Evolutionary conservation across 129 eudicot genomes (phyloP).

Genomic region (Flaveria bidentis): DNA sequence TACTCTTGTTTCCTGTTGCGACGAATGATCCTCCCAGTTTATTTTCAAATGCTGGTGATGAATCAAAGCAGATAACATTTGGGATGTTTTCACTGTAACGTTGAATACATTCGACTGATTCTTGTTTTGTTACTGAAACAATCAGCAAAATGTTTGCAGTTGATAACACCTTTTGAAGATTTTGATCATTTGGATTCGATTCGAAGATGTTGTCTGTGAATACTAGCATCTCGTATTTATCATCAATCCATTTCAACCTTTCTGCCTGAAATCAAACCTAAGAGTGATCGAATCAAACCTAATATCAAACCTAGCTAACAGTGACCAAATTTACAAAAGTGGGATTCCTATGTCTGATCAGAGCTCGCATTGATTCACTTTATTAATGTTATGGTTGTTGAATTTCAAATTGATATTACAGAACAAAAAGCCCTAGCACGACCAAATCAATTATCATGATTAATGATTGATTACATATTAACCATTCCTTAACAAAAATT

Average conservation of each 20-base stretch:
- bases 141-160: constrained; percentile 58
- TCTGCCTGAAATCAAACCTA: constrained; percentile 57
- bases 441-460: constrained; percentile 10
- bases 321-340: constrained; percentile 7
- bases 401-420: not conserved
- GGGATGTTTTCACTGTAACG: constrained; percentile 46
- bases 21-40: constrained; percentile 67
- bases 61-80: constrained; percentile 73
- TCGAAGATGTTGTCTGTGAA: constrained; percentile 49
- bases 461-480: no score
- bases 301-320: not conserved
- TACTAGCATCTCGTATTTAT: constrained; percentile 68
- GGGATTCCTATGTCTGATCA: not conserved
- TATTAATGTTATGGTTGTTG: not conserved
- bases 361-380: not conserved
- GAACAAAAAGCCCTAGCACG: constrained; percentile 2
- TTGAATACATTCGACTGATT: constrained; percentile 63
- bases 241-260: constrained; percentile 83
- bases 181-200: constrained; percentile 28
- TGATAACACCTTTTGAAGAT: constrained; percentile 43
- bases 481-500: not conserved
- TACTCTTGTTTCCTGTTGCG: constrained; percentile 26
- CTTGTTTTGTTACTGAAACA: constrained; percentile 64
- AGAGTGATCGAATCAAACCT: not conserved
- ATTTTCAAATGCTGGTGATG: constrained; percentile 63